phyloP scores from a whole-genome alignment of 2,329 filamentous ascomycete genomes.

The Ramichloridium luteum region DNA sequence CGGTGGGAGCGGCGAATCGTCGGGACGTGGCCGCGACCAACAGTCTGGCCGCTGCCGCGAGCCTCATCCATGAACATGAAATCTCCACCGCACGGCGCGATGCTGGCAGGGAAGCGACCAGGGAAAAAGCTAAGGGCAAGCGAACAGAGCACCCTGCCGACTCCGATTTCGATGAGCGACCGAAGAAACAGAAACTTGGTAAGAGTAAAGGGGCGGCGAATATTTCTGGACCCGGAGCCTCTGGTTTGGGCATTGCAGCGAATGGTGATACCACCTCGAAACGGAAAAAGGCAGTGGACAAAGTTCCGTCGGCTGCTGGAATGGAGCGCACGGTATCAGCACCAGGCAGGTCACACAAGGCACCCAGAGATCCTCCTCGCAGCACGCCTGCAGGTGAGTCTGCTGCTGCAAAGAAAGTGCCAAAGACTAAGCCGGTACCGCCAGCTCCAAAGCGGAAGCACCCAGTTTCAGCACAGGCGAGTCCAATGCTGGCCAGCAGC shows the following conservation, averaged over 20 bases:
- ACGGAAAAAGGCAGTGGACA: slow-evolving; percentile 71
- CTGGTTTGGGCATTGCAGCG: slow-evolving; percentile 49
- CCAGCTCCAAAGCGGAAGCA: slow-evolving; percentile 71
- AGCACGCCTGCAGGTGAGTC: slow-evolving; percentile 55
- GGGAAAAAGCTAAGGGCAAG: slow-evolving; percentile 58
- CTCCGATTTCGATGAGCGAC: slow-evolving; percentile 64
- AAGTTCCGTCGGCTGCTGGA: slow-evolving; percentile 33
- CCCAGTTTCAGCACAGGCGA: slow-evolving; percentile 26
- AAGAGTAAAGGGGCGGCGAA: slow-evolving; percentile 54
- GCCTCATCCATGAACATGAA: slow-evolving; percentile 67
- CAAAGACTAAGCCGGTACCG: slow-evolving; percentile 54
- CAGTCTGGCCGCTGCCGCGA: slow-evolving; percentile 54
- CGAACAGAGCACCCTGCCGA: slow-evolving; percentile 52
- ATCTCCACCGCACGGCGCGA: slow-evolving; percentile 71
- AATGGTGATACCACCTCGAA: slow-evolving; percentile 54
- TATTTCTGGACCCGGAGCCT: slow-evolving; percentile 23
- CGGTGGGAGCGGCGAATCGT: slow-evolving; percentile 58
- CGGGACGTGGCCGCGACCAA: slow-evolving; percentile 68
- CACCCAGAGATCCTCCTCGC: slow-evolving; percentile 47
- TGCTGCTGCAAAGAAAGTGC: slow-evolving; percentile 55
- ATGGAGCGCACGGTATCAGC: slow-evolving; percentile 59
- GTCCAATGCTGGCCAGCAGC: slow-evolving; percentile 36
- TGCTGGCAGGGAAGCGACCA: slow-evolving; percentile 51
- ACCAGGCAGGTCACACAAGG: slow-evolving; percentile 20
- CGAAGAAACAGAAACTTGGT: slow-evolving; percentile 50